A percentile compares a stretch with the other conserved stretches of the same genome.
Conservation (phyloP, 192 early-diverging fungal species). For the Coemansia sp. region DNA sequence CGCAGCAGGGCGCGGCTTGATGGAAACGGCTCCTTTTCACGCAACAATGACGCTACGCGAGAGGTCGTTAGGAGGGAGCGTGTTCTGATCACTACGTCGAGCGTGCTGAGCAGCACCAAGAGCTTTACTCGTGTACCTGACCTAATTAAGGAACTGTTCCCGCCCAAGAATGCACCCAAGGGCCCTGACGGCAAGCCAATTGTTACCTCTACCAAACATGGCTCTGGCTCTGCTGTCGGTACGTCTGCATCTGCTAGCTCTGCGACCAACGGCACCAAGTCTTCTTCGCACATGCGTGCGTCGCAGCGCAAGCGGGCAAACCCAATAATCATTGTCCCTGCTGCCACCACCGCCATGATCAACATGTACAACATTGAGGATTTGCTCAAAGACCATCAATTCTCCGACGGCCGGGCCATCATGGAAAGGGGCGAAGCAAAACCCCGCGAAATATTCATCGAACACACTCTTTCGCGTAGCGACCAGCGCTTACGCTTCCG, state of each 20-base stretch:
- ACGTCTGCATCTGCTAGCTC: background rate
- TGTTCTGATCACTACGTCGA: slow-evolving; percentile 26
- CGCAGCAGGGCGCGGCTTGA: slow-evolving; percentile 11
- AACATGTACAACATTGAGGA: slow-evolving; percentile 87
- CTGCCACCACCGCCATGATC: slow-evolving; percentile 75
- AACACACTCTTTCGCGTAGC: slow-evolving; percentile 49
- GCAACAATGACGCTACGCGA: slow-evolving; percentile 20
- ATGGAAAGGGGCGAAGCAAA: slow-evolving; percentile 67
- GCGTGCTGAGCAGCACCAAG: slow-evolving; percentile 38
- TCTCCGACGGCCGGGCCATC: slow-evolving; percentile 60
- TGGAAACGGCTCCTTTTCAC: background rate
- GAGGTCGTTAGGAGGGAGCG: slow-evolving; percentile 38
- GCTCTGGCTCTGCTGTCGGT: background rate
- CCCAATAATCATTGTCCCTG: slow-evolving; percentile 93
- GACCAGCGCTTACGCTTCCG: slow-evolving; percentile 63
- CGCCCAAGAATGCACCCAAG: slow-evolving; percentile 18
- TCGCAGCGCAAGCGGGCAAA: slow-evolving; percentile 40
- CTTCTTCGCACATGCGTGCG: background rate
- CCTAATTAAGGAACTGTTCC: slow-evolving; percentile 41
- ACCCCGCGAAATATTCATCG: slow-evolving; percentile 60
- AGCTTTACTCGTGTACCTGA: slow-evolving; percentile 41
- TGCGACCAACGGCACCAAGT: slow-evolving; percentile 1
- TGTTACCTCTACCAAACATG: background rate
- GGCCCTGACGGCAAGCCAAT: background rate
- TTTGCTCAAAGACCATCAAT: slow-evolving; percentile 76